These are phyloP conservation scores for Leccinum arenicola DNA, from an alignment of 768 basidiomycete species.

Conservation along the genomic window DNA sequence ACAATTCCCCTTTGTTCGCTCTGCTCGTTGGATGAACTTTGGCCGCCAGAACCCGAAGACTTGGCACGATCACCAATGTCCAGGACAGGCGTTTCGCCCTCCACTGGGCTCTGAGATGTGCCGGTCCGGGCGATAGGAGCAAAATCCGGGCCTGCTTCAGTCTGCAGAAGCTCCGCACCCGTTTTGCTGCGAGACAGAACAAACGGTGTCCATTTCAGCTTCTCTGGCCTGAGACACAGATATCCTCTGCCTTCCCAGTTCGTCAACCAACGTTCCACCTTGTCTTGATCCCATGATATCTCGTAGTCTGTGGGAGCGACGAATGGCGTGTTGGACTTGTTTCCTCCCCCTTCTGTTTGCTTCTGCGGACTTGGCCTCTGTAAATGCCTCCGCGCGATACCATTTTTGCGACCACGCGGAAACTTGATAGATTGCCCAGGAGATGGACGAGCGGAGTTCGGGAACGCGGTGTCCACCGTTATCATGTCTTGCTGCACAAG, in stretches of 20 bases:
- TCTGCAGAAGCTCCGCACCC: constrained; percentile 28
- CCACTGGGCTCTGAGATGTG: constrained; percentile 18
- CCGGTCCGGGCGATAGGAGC: constrained; percentile 6
- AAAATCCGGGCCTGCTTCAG: constrained; percentile 14
- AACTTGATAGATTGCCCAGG: constrained; percentile 80
- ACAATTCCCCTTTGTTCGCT: constrained; percentile 10
- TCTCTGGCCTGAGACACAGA: constrained; percentile 71
- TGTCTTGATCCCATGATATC: constrained; percentile 69
- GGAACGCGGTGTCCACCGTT: constrained; percentile 42
- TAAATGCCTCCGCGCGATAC: constrained; percentile 60
- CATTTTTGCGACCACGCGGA: constrained; percentile 63
- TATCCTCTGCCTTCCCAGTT: constrained; percentile 80
- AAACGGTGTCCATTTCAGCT: constrained; percentile 95
- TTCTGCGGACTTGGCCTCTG: constrained; percentile 53
- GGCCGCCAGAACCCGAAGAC: constrained; percentile 11
- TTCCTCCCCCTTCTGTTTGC: constrained; percentile 32
- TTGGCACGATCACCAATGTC: constrained; percentile 18
- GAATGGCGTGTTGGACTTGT: constrained; percentile 49
- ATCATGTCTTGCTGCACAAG: constrained; percentile 79
- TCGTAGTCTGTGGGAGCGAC: constrained; percentile 68
- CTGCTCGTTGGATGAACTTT: constrained; percentile 14
- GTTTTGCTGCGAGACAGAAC: constrained; percentile 51
- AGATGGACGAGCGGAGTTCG: constrained; percentile 56
- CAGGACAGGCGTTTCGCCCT: constrained; percentile 22
- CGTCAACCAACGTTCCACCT: constrained; percentile 61